phyloP scores from a whole-genome alignment of 371 early-diverging fungal species.

The Cokeromyces recurvatus region DNA sequence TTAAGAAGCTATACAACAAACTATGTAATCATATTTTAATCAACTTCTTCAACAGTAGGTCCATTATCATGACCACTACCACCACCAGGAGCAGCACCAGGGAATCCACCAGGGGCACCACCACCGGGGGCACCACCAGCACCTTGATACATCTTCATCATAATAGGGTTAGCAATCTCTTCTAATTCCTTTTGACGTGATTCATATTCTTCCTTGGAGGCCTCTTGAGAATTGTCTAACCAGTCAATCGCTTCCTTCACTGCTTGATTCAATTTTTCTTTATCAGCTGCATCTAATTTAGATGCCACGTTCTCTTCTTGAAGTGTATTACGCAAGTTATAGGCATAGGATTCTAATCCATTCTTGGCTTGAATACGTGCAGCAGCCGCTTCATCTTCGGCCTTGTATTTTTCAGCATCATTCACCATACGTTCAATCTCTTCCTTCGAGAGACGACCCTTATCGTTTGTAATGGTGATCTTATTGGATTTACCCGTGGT shows the following conservation, averaged over 20 bases:
- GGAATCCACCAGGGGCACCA: conserved; percentile 64
- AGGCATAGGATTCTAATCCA: conserved; percentile 81
- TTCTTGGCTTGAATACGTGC: conserved; percentile 80
- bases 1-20: no score
- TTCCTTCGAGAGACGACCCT: conserved; percentile 79
- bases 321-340: conserved; percentile 80
- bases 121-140: conserved; percentile 55
- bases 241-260: conserved; percentile 79
- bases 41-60: conserved; percentile 47
- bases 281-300: conserved; percentile 60
- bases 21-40: no score
- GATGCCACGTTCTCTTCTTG: conserved; percentile 75
- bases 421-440: conserved; percentile 89
- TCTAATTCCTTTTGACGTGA: conserved; percentile 84
- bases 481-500: conserved; percentile 73
- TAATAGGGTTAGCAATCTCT: conserved; percentile 83
- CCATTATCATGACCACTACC: conserved; percentile 44
- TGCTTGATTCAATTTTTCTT: conserved; percentile 77
- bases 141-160: conserved; percentile 66
- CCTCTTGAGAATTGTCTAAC: conserved; percentile 83
- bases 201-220: conserved; percentile 89
- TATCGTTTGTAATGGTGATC: conserved; percentile 91
- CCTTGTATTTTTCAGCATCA: conserved; percentile 87
- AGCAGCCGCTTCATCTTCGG: conserved; percentile 81
- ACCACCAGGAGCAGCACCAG: conserved; percentile 69